Base-by-base conservation (phyloP, 352 stramenopile species). In the Thraustochytrium striatum region DNA sequence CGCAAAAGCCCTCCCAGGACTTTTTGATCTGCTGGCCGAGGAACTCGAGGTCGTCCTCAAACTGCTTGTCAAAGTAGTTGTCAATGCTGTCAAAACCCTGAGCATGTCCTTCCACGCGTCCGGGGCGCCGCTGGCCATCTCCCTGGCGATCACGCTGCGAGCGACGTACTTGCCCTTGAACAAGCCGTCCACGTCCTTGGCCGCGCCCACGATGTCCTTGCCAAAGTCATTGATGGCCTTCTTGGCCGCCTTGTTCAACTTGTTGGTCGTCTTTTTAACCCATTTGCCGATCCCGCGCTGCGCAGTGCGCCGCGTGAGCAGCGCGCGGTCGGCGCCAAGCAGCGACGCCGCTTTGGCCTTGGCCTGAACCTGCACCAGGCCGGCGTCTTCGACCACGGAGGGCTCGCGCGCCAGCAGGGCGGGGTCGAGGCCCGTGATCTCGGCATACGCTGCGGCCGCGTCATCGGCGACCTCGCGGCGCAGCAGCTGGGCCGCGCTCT, bases 81-180 rank as follows among this genome's bases (percentile, higher is more conserved):
- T 57, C 61, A 25, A 70, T 57, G 32, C n/a, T n/a, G 61, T 52
- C n/a, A 32, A 8, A 47, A 35, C 61, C 61, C 21, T 57, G 9
- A 70, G 5, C 5, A 70, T 21, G 32, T 39, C 61, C 61, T 70
- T 57, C 61, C 61, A 70, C n/a, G 61, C 61, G 30, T 55, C 32
- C 21, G 13, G 7, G 0, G n/a, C 61, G 38, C 28, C 61, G 9
- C n/a, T 53, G 1, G 33, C 43, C 1, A 70, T 70, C n/a, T 57
- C 52, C 7, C 52, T 39, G 13, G 7, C 33, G 30, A 70, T 19
- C 61, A 52, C 52, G 38, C 52, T 39, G 38, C 38, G 61, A 5
- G 7, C 11, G 38, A 57, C 11, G 16, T 11, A 57, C 61, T 70
- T 57, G 38, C 43, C 43, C 30, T 57, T 57, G 61, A 57, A 52